Evolutionary conservation across 2,329 filamentous ascomycete species (phyloP), one percentile per base, ranked within the genome.

Genomic region (Metarhizium humberi): DNA sequence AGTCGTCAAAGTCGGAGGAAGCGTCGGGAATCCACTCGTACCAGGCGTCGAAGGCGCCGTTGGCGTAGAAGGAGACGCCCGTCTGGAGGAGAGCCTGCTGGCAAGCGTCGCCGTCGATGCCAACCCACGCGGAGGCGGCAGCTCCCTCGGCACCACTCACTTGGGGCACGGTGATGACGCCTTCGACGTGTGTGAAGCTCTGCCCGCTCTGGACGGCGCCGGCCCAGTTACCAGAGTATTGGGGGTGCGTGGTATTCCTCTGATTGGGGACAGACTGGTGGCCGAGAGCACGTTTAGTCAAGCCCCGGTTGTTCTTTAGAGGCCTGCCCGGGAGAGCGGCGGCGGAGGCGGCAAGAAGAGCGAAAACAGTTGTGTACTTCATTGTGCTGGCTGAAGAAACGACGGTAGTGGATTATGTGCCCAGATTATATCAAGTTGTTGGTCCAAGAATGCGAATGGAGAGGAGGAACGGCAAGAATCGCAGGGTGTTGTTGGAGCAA

Each of bases 91-190:
- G 71, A 8, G 72, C 72, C 8, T 56, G 61, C 20, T 58, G 61
- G 62, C 71, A 75, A 0, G 71, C 72, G 55, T 75, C 70, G n/a
- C 75, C 75, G 40, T 77, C 75, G 51, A 77, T 77, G 14, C 75
- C 75, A 11, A 77, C 74, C 75, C 75, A 77, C 10, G 71, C 72
- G 8, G 73, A 61, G 38, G 60, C 56, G 56, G 63, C 55, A 47
- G 59, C 45, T 14, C 56, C 57, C 18, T 30, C 8, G 20, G 34
- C 43, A 25, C 65, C 64, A 40, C 52, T 59, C 29, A 59, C 62
- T 13, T 61, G 50, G 32, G 66, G 66, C 3, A 68, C 64, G 7
- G 57, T 65, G 53, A 68, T 63, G 52, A 65, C 68, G 10, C 66
- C 66, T 32, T 59, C 59, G 11, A 68, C 64, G 16, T 61, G 58